phyloP scores from a whole-genome alignment of 2,329 filamentous ascomycete genomes.

The Malbranchea cinnamomea region DNA sequence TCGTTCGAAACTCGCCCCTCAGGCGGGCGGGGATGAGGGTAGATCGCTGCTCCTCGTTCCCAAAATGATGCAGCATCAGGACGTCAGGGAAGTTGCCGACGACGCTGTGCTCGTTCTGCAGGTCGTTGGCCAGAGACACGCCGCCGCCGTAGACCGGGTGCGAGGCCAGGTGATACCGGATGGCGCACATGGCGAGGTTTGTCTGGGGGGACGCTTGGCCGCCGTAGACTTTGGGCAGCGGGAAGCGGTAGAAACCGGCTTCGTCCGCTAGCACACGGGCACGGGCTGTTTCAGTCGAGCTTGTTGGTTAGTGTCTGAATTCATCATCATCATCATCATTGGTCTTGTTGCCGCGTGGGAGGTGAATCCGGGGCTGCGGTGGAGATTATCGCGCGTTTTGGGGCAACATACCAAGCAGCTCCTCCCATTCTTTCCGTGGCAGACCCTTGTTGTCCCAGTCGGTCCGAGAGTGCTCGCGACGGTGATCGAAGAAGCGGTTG shows the following conservation, averaged over 20 bases:
- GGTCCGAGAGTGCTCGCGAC: slow-evolving; percentile 46
- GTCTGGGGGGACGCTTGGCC: slow-evolving; percentile 34
- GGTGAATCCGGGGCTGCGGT: background rate
- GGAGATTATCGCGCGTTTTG: background rate
- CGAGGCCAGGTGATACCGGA: slow-evolving; percentile 43
- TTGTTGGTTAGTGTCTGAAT: too few relatives aligned
- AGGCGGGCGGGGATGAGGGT: slow-evolving; percentile 40
- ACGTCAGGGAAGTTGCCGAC: slow-evolving; percentile 49
- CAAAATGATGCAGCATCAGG: slow-evolving; percentile 48
- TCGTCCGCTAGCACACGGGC: slow-evolving; percentile 39
- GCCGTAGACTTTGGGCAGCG: slow-evolving; percentile 41
- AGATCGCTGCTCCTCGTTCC: slow-evolving; percentile 38
- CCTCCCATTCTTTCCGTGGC: slow-evolving; percentile 44
- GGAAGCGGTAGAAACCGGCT: slow-evolving; percentile 46
- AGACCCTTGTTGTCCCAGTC: slow-evolving; percentile 45
- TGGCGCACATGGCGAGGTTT: slow-evolving; percentile 50
- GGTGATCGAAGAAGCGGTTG: slow-evolving; percentile 50
- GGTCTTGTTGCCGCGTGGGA: background rate
- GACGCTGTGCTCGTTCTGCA: slow-evolving; percentile 49
- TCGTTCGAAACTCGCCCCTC: slow-evolving; percentile 39
- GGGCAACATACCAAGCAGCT: slow-evolving; percentile 30
- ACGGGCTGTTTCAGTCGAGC: slow-evolving; percentile 18
- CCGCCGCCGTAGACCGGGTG: slow-evolving; percentile 34
- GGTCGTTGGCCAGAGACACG: slow-evolving; percentile 46
- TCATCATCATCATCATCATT: slow-evolving; percentile 2